Base-by-base conservation (phyloP, 257 asterid genomes). In the Cinchona pubescens region DNA sequence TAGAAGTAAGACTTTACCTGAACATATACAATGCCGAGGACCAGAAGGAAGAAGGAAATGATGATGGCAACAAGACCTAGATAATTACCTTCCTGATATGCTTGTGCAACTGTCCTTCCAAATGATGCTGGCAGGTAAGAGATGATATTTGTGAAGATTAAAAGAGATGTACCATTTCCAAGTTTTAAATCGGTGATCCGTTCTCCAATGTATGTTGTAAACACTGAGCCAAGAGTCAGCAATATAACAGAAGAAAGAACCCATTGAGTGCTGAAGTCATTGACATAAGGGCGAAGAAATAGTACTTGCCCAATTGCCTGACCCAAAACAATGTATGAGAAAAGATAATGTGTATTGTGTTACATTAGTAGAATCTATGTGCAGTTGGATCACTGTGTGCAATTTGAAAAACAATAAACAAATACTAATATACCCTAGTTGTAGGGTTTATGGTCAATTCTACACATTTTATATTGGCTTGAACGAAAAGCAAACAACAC, bases 301-400 rank as follows among this genome's bases (percentile, higher is more conserved):
- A 94, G 75, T 55, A 91, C 98, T 89, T 94, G 99, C 29, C 99
- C 99, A 80, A 92, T 85, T 81, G 99, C 97, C 98, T 94, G 92
- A n/a, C n/a, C 86, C 82, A 83, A 46, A 82, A 67, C 74, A 32
- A 77, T 35, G 27, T 62, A 35, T 23, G 45, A 71, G 71, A 32
- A 51, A 45, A 12, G 14, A 37, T 67, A 35, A 32, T 56, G 40
- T 61, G 65, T 37, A 37, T 37, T n/a, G 5, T 14, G 55, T 43
- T 4, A 55, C 38, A 37, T 37, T 30, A 34, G 66, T 2, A 55
- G 3, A 27, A 35, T 2, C 11, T 45, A 34, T 27, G 7, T 27
- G 32, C 27, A 7, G 13, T 7, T 0, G 16, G 14, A 34, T 32
- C n/a, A 3, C 40, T 38, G 59, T 9, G 27, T 9, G 0, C 14